Evolutionary conservation across 2,329 filamentous ascomycete genomes (phyloP).

Genomic region (Fusarium lyarnte): DNA sequence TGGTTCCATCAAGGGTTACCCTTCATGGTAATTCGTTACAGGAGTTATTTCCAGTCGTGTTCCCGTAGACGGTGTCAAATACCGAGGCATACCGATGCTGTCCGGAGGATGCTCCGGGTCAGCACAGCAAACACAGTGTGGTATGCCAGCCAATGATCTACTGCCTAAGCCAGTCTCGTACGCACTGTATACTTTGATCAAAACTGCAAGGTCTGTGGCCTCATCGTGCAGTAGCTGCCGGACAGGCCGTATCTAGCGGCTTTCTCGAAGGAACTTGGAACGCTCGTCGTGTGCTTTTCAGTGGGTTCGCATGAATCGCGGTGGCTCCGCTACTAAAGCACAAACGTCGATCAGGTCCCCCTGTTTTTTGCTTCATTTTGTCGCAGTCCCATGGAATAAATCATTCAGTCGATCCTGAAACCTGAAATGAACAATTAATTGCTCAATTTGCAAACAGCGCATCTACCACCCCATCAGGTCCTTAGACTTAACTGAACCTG

Average conservation of each 20-base stretch:
- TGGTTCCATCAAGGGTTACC: background rate
- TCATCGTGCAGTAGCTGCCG: constrained; percentile 45
- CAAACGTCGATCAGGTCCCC: constrained; percentile 5
- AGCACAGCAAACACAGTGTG: constrained; percentile 35
- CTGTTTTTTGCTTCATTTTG: background rate
- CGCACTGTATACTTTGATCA: constrained; percentile 36
- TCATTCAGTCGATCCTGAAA: background rate
- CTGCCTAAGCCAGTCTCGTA: background rate
- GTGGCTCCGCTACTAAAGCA: background rate
- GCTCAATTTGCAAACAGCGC: constrained; percentile 19
- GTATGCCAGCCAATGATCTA: background rate
- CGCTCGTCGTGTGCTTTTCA: constrained; percentile 31
- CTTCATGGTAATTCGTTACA: background rate
- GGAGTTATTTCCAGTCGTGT: constrained; percentile 21
- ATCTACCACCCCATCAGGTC: constrained; percentile 7
- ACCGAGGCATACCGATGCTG: constrained; percentile 6
- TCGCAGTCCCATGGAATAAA: background rate
- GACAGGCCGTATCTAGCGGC: constrained; percentile 36
- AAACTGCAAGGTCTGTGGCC: constrained; percentile 18
- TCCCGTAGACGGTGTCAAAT: constrained; percentile 8
- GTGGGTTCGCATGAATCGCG: constrained; percentile 31
- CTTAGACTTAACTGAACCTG: constrained; percentile 33
- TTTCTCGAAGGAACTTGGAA: constrained; percentile 40
- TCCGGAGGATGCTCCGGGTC: background rate
- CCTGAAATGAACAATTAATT: constrained; percentile 2